Conservation (phyloP, 495 filamentous ascomycete genomes). For the Baudoinia panamericana region DNA sequence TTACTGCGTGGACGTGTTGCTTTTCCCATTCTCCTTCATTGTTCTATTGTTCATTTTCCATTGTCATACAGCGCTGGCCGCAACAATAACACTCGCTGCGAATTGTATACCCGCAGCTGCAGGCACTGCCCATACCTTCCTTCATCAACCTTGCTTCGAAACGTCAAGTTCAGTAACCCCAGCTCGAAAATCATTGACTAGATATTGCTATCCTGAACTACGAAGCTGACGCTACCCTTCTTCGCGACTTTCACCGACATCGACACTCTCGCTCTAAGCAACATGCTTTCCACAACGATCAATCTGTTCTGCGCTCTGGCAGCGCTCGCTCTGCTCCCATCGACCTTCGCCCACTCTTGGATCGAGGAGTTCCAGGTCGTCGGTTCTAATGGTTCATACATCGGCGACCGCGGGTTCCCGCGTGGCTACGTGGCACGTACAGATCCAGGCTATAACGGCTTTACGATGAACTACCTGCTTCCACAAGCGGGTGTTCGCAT, state of each 20-base stretch:
- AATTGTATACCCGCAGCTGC: no score
- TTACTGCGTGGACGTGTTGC: no score
- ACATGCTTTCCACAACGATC: no score
- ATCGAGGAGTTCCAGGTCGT: slow-evolving; percentile 59
- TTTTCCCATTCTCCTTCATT: no score
- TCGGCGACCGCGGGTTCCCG: slow-evolving; percentile 52
- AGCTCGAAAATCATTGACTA: not conserved
- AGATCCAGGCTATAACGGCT: slow-evolving; percentile 31
- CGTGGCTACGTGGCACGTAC: slow-evolving; percentile 47
- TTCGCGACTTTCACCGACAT: not conserved
- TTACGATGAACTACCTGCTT: slow-evolving; percentile 38
- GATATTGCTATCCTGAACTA: not conserved
- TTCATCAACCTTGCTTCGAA: not conserved
- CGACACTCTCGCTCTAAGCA: not conserved
- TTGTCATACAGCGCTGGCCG: slow-evolving; percentile 3
- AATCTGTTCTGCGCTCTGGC: slow-evolving; percentile 28
- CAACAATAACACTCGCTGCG: not conserved
- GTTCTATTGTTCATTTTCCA: no score
- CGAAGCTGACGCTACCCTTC: not conserved
- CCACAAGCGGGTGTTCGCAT: slow-evolving; percentile 35
- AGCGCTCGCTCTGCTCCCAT: slow-evolving; percentile 17
- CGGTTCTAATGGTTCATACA: slow-evolving; percentile 58
- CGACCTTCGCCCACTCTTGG: slow-evolving; percentile 56
- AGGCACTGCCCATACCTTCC: no score
- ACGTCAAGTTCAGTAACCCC: not conserved